Evolutionary conservation across 768 basidiomycete genomes (phyloP).

Genomic region (Obba rivulosa): DNA sequence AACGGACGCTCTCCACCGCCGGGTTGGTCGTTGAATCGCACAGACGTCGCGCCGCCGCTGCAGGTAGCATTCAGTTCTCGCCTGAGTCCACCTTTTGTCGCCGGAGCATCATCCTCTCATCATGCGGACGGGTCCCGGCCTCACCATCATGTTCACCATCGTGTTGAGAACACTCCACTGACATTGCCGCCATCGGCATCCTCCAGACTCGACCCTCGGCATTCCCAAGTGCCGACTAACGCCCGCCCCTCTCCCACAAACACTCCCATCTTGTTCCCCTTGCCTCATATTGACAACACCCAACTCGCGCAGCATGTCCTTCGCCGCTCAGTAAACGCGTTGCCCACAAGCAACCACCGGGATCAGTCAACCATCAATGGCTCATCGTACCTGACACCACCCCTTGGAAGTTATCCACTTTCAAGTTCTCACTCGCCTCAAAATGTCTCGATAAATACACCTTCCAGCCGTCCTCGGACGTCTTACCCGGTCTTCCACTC

Average conservation of each 20-base stretch:
- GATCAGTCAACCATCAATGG: slow-evolving; percentile 22
- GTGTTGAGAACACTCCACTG: slow-evolving; percentile 20
- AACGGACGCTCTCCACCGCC: slow-evolving; percentile 13
- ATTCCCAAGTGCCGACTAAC: slow-evolving; percentile 13
- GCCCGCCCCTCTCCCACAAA: slow-evolving; percentile 6
- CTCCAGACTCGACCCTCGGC: slow-evolving; percentile 19
- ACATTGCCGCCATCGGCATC: slow-evolving; percentile 20
- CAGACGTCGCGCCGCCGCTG: not conserved
- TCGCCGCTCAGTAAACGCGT: slow-evolving; percentile 20
- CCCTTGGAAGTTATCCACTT: slow-evolving; percentile 48
- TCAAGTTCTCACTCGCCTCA: slow-evolving; percentile 44
- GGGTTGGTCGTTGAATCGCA: slow-evolving; percentile 11
- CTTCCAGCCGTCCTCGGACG: slow-evolving; percentile 61
- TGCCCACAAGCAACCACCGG: slow-evolving; percentile 19
- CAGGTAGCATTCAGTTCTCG: slow-evolving; percentile 2
- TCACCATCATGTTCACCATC: slow-evolving; percentile 9
- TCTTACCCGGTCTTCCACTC: slow-evolving; percentile 55
- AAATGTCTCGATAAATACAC: slow-evolving; percentile 55
- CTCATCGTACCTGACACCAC: slow-evolving; percentile 15
- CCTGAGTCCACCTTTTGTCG: slow-evolving; percentile 3
- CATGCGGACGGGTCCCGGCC: slow-evolving; percentile 15
- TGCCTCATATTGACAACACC: slow-evolving; percentile 12
- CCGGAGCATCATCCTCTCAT: slow-evolving; percentile 9
- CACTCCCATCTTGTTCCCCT: slow-evolving; percentile 22
- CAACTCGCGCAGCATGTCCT: slow-evolving; percentile 20